Conservation (phyloP, 2,329 filamentous ascomycete genomes). For the Venturia carpophila region DNA sequence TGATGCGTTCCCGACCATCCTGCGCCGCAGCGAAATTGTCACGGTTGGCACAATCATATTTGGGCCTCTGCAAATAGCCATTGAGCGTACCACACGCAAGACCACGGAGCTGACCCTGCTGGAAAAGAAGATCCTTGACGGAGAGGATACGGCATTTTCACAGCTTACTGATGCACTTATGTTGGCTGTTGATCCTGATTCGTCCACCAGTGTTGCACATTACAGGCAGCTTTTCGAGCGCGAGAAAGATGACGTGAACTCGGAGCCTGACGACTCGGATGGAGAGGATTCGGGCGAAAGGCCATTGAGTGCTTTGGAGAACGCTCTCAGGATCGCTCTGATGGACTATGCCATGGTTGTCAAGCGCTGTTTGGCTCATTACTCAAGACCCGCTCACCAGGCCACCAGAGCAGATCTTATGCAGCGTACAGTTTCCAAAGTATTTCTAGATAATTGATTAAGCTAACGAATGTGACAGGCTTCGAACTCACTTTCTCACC, state of each 20-base stretch:
- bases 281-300: conserved; percentile 39
- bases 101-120: conserved; percentile 73
- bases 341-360: conserved; percentile 85
- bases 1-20: conserved; percentile 83
- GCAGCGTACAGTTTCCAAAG: conserved; percentile 47
- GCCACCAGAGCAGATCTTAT: conserved; percentile 54
- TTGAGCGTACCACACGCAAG: conserved; percentile 86
- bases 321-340: conserved; percentile 73
- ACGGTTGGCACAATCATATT: conserved; percentile 58
- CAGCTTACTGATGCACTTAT: conserved; percentile 67
- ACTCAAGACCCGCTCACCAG: conserved; percentile 55
- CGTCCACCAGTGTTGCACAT: conserved; percentile 67
- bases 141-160: conserved; percentile 61
- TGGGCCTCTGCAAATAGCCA: conserved; percentile 71
- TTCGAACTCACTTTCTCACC: conserved; percentile 40
- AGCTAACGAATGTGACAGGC: conserved; percentile 28
- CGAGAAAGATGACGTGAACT: conserved; percentile 24
- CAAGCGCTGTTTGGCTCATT: conserved; percentile 68
- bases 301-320: conserved; percentile 53
- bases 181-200: conserved; percentile 65
- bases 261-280: conserved; percentile 36
- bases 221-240: conserved; percentile 62
- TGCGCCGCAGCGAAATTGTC: conserved; percentile 79
- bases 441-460: conserved; percentile 10
- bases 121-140: conserved; percentile 65